phyloP scores from a whole-genome alignment of 2,329 filamentous ascomycete species.

The Hymenoscyphus linearis region DNA sequence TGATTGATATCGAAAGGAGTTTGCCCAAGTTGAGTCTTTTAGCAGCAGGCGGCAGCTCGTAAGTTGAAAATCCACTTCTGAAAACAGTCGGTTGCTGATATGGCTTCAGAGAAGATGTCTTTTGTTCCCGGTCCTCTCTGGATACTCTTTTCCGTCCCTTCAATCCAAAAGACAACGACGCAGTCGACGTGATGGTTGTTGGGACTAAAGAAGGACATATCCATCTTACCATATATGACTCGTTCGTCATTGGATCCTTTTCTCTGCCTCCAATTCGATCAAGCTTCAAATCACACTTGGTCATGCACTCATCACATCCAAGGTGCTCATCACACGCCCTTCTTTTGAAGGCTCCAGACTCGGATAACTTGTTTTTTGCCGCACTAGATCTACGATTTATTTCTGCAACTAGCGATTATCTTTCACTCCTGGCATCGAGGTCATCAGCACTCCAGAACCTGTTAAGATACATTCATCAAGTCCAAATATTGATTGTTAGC shows the following conservation, averaged over 20 bases:
- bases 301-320: constrained; percentile 66
- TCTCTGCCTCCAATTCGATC: constrained; percentile 36
- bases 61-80: constrained; percentile 32
- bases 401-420: constrained; percentile 68
- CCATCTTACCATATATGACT: constrained; percentile 80
- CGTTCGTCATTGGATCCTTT: constrained; percentile 71
- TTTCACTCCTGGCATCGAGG: constrained; percentile 80
- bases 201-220: constrained; percentile 66
- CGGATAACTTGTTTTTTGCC: constrained; percentile 52
- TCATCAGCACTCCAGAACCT: constrained; percentile 84
- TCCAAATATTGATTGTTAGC: constrained; percentile 69
- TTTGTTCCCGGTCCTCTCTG: constrained; percentile 31
- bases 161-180: constrained; percentile 59
- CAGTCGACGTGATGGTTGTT: constrained; percentile 74
- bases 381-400: constrained; percentile 83
- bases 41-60: constrained; percentile 60
- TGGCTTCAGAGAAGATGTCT: constrained; percentile 30
- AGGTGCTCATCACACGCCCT: constrained; percentile 72
- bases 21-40: constrained; percentile 72
- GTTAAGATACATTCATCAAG: constrained; percentile 77
- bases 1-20: constrained; percentile 70
- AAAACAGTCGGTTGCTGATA: constrained; percentile 9
- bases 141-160: constrained; percentile 33
- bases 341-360: constrained; percentile 46
- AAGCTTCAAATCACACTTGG: constrained; percentile 29